Evolutionary conservation across 2,329 filamentous ascomycete species (phyloP), one percentile per base, ranked within the genome.

Genomic region (Fusarium floridanum): DNA sequence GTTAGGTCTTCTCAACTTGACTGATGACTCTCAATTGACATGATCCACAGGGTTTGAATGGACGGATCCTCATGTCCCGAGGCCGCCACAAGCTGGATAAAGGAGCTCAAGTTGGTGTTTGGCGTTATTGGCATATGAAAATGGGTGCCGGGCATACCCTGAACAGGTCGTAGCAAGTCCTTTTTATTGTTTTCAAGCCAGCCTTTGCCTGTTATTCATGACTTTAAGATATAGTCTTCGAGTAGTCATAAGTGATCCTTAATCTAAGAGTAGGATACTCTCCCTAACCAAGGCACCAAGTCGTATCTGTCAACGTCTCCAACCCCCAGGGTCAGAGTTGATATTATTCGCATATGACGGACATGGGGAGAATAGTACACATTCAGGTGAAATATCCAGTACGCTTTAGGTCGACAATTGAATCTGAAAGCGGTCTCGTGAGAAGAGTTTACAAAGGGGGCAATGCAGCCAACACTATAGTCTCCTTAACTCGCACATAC

Each of bases 31-130:
- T 45, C 17, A 64, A 45, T 63, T 74, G 45, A 77, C 63, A 36
- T 74, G 32, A 32, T 64, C 27, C 41, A 12, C 62, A 85, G 84
- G 81, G 32, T 85, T 85, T 65, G 84, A 85, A 75, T 85, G 84
- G 84, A 78, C 75, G 27, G 82, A 84, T 29, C 82, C 84, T 66
- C 61, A 74, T 37, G 82, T 83, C 43, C 82, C 83, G 12, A 71
- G 76, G 22, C 67, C 75, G 7, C 73, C 78, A 34, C 77, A 81
- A 64, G 73, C 67, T 82, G 80, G 81, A 36, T 81, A 22, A 61
- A 41, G 67, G 24, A 34, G 34, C 32, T 53, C 61, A 57, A 60
- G 64, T 56, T 65, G 75, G 72, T 60, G 70, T 77, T 68, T 68
- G 76, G 76, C 68, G 73, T 77, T 78, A 45, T 61, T 29, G 74